phyloP scores from a whole-genome alignment of 2,329 filamentous ascomycete genomes.

The Zasmidium citrigriseum region DNA sequence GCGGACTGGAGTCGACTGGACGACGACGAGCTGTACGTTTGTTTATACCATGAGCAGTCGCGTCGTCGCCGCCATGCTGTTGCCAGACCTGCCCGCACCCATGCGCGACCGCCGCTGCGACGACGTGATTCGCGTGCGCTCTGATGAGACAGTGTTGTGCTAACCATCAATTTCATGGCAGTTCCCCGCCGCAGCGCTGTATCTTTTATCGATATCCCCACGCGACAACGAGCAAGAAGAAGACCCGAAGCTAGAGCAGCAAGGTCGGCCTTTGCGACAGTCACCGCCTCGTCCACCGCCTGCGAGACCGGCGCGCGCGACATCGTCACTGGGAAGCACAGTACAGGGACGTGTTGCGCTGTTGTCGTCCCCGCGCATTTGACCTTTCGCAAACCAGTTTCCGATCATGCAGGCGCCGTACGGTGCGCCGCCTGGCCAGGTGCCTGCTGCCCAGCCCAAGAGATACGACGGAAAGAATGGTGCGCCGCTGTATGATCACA shows the following conservation, averaged over 20 bases:
- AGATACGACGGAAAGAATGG: constrained; percentile 53
- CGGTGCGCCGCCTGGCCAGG: constrained; percentile 29
- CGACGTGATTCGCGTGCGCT: background rate
- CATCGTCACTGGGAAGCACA: constrained; percentile 1
- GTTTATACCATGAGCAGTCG: too few relatives aligned
- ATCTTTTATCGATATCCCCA: background rate
- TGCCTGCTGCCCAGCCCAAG: constrained; percentile 41
- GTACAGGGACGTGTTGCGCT: constrained; percentile 3
- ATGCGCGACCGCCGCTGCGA: background rate
- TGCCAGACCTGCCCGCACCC: too few relatives aligned
- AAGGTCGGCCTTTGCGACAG: background rate
- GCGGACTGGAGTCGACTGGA: too few relatives aligned
- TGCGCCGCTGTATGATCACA: constrained; percentile 49
- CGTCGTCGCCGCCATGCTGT: too few relatives aligned
- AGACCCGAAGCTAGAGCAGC: background rate
- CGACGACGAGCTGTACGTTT: too few relatives aligned
- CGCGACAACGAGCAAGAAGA: background rate
- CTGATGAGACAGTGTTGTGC: background rate
- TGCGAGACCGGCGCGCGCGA: constrained; percentile 2
- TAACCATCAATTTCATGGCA: background rate
- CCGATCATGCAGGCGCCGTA: constrained; percentile 33
- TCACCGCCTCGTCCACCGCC: background rate
- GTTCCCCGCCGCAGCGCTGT: background rate
- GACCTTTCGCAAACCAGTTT: background rate
- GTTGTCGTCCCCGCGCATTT: background rate